Percentiles rank a stretch among this genome's conserved stretches.
Evolutionary conservation across 108 stramenopile genomes (phyloP).

Genomic region (Cyclostephanos invisitatus): DNA sequence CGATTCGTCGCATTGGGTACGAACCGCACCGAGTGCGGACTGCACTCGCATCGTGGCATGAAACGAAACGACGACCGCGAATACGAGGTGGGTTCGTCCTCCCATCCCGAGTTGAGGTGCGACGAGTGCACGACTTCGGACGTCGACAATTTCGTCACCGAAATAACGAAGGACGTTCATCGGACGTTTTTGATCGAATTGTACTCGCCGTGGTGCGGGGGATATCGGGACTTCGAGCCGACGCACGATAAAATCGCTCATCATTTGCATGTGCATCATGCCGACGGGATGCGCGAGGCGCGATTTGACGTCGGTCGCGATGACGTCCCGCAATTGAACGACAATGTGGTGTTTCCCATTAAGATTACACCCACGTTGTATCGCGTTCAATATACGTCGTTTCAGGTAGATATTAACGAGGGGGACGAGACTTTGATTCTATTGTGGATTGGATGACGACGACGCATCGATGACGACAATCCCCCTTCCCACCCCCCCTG

Average conservation of each 20-base stretch:
- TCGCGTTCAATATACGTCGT: slow-evolving; percentile 26
- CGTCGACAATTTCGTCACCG: slow-evolving; percentile 21
- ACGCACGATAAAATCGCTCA: slow-evolving; percentile 34
- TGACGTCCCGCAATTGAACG: slow-evolving; percentile 23
- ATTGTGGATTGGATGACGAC: slow-evolving; percentile 25
- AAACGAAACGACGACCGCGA: slow-evolving; percentile 24
- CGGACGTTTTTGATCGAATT: slow-evolving; percentile 44
- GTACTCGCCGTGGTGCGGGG: slow-evolving; percentile 51
- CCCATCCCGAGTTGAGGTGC: slow-evolving; percentile 24
- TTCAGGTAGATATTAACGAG: slow-evolving; percentile 25
- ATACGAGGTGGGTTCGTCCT: slow-evolving; percentile 12
- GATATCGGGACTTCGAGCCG: slow-evolving; percentile 50
- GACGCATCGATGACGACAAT: neutral
- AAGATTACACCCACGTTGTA: slow-evolving; percentile 51
- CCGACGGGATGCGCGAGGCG: slow-evolving; percentile 16
- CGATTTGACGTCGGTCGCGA: slow-evolving; percentile 47
- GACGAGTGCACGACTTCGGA: slow-evolving; percentile 28
- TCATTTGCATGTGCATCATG: neutral
- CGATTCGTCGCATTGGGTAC: slow-evolving; percentile 36
- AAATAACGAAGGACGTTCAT: slow-evolving; percentile 9
- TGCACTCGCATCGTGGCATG: slow-evolving; percentile 34
- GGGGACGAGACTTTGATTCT: slow-evolving; percentile 27
- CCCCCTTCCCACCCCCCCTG: neutral
- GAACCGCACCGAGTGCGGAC: slow-evolving; percentile 58
- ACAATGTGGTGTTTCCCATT: slow-evolving; percentile 31